Evolutionary conservation across 106 monocot species (phyloP), one percentile per base, ranked within the genome.

Genomic region (Cymbidium sinense): DNA sequence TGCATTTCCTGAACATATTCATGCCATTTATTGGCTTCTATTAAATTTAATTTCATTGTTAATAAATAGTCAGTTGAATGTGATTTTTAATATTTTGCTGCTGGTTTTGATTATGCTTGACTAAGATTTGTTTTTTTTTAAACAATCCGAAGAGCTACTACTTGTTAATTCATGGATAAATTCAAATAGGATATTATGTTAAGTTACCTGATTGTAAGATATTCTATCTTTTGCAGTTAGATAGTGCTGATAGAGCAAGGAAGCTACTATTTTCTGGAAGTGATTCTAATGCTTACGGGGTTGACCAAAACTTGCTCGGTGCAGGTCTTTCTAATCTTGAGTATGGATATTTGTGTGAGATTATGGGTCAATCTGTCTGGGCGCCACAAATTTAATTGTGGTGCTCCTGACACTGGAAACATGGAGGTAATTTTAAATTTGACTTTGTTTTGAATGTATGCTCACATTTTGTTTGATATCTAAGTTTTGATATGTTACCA

Each of bases 331-430:
- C 99, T 76, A 99, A 99, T 75, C 90, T 99, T 74, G 99, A 99
- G 71, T 99, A 99, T 89, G 99, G 89, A 83, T 89, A 89, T 79
- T 81, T 99, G 62, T 99, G 99, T 83, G 95, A 99, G 79, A 95
- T 99, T 74, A 95, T 99, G 99, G 99, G 99, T 25, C 90, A 95
- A 61, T 99, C 95, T 77, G 79, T 90, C 70, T 99, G 99, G 92
- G 99, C 92, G 25, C 95, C 99, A 47, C 99, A 99, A 83, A 82
- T 99, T 99, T 79, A 99, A 99, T 76, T 99, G 99, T 76, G 84
- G 86, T 83, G 89, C 99, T 50, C 99, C 99, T 61, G 99, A 99
- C 55, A 99, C 99, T 30, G 99, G 99, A 43, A 99, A 99, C 79
- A 99, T 95, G 99, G 99, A 99, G 99, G 99, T 99, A 87, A 74